Base-by-base conservation (phyloP, 495 filamentous ascomycete species). In the Podospora anserina region DNA sequence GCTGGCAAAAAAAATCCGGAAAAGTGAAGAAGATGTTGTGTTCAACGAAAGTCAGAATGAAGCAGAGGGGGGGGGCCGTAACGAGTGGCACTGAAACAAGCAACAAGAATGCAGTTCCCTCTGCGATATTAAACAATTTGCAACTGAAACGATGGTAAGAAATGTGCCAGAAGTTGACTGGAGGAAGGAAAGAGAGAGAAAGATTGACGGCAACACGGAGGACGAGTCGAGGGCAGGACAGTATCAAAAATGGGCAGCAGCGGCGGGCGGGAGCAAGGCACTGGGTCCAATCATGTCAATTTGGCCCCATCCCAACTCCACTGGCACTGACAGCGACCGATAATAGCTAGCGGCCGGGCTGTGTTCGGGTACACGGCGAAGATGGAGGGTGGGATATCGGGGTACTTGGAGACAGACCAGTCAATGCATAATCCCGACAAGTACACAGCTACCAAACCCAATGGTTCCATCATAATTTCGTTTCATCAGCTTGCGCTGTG, bases 41-140 rank as follows among this genome's bases (percentile, higher is more conserved):
- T 65, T 75, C 66, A 81, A 78, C 74, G 79, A 81, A 71, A 75
- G 79, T 79, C 68, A 64, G 76, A 78, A 79, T 71, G 71, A 70
- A 74, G n/a, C 55, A 74, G 73, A 72, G 65, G 67, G 66, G 54
- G 54, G 67, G 49, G 0, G 1, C 55, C 49, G 64, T 44, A 63
- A 64, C 23, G 39, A 69, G 34, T 53, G 57, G 39, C 65, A 32
- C 3, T n/a, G 61, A 65, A 71, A 30, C 69, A 65, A 70, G 57
- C 4, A 59, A 32, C 62, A 63, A 66, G 66, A 71, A 65, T 44
- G 61, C 56, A 65, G 54, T 63, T 66, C 67, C 64, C 63, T 65
- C 63, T 66, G 55, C n/a, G 18, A 26, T 26, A 58, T 20, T 58
- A 19, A 56, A 7, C 23, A 26, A 58, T 58, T 11, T 49, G 39